Evolutionary conservation across 2,329 filamentous ascomycete genomes (phyloP), one percentile per base, ranked within the genome.

Genomic region (Penicillium thymicola): DNA sequence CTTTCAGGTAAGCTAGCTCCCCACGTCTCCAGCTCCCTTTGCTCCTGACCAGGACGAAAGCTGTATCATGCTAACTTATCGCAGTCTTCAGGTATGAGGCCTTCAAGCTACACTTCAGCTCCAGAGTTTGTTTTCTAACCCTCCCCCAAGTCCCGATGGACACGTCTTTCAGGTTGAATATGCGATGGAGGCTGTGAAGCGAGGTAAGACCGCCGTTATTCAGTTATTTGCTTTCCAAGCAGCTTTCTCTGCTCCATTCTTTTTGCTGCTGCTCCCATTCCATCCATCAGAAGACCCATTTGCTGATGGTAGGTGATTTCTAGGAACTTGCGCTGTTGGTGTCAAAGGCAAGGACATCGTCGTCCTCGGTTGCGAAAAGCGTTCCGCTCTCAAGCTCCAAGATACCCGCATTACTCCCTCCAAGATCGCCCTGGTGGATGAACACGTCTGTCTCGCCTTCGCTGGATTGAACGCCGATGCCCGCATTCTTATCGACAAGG

Each of bases 121-220:
- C n/a, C 41, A 49, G 42, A 21, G 18, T 38, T 10, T 14, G n/a
- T 55, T 57, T 63, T 67, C 80, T 86, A 76, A 88, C 73, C 38
- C n/a, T 46, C 46, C 14, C 56, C 47, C 72, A 97, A 51, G 93
- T 85, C 94, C 94, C 72, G 94, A 99, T 80, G 94, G 94, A 78
- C 94, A 99, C 82, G 94, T 99, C 71, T 99, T 99, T 81, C 94
- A 99, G 79, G 94, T 99, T 72, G 94, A 99, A 84, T 99, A 99
- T 85, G 94, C 94, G 55, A 89, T 96, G 67, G 94, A 99, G 81
- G 94, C 94, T 66, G 94, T 99, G 67, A 99, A 99, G 84, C 82
- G 94, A 91, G 94, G 93, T 94, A 80, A 54, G 62, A 57, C n/a
- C 47, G 27, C 30, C 27, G 30, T 52, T 41, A 60, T 58, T 18